Evolutionary conservation across 805 yeast species (phyloP).

Genomic region (Sungouiozyma intestinalis): DNA sequence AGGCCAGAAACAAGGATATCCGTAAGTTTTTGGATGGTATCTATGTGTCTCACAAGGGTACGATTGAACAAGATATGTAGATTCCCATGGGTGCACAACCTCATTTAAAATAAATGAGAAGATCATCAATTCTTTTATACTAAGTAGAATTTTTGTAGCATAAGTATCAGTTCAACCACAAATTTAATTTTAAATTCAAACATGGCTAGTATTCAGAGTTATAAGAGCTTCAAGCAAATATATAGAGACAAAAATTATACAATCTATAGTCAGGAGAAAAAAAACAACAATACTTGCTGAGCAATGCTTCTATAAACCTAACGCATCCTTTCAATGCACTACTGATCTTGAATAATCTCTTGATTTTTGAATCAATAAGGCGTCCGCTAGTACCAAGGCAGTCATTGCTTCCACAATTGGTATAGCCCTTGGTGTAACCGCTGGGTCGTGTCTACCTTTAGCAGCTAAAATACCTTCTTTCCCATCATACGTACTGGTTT

Average conservation of each 20-base stretch:
- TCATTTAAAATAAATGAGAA: too few relatives aligned
- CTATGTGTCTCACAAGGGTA: slow-evolving; percentile 94
- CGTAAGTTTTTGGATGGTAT: slow-evolving; percentile 99
- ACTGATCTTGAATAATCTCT: slow-evolving; percentile 47
- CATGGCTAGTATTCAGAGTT: too few relatives aligned
- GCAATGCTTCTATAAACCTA: too few relatives aligned
- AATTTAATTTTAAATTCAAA: too few relatives aligned
- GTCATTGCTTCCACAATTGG: slow-evolving; percentile 99
- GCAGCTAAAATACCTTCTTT: slow-evolving; percentile 82
- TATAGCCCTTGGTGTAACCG: slow-evolving; percentile 96
- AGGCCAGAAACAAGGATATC: slow-evolving; percentile 99
- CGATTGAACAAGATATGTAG: slow-evolving; percentile 56
- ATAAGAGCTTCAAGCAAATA: too few relatives aligned
- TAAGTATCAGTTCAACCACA: background rate
- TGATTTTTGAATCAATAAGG: slow-evolving; percentile 73
- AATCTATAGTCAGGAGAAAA: too few relatives aligned
- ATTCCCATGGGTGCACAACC: background rate
- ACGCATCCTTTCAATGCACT: slow-evolving; percentile 17
- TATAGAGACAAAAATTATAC: too few relatives aligned
- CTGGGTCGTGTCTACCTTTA: slow-evolving; percentile 97
- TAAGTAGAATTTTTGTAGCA: background rate
- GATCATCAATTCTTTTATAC: background rate
- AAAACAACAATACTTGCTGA: too few relatives aligned
- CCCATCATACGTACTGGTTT: slow-evolving; percentile 84
- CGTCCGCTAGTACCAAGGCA: slow-evolving; percentile 86